Evolutionary conservation across 1,284 basidiomycete genomes (phyloP).

Genomic region (Naganishia albida): DNA sequence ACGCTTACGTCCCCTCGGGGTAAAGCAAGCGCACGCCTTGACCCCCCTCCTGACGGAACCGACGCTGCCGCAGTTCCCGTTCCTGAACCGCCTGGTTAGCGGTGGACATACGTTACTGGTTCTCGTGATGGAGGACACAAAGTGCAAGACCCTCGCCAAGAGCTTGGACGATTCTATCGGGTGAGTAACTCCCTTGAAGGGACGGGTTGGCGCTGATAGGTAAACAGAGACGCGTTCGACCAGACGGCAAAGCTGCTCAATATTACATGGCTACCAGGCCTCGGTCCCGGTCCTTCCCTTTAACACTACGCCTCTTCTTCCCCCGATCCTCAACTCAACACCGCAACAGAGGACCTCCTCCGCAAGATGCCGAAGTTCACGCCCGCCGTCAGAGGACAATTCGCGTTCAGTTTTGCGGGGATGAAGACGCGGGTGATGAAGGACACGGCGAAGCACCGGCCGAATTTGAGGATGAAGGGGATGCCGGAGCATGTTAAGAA

Average conservation of each 20-base stretch:
- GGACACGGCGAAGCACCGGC: constrained; percentile 31
- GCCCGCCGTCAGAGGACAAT: constrained; percentile 50
- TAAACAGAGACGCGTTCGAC: constrained; percentile 66
- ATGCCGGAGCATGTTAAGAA: constrained; percentile 38
- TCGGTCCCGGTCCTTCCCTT: constrained; percentile 72
- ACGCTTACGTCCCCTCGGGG: neutral
- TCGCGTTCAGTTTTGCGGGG: constrained; percentile 75
- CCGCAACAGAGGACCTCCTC: constrained; percentile 39
- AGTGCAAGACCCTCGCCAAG: constrained; percentile 72
- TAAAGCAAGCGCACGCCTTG: constrained; percentile 88
- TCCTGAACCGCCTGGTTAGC: constrained; percentile 80
- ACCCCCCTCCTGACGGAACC: constrained; percentile 72
- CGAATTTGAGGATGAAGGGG: constrained; percentile 24
- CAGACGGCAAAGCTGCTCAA: constrained; percentile 70
- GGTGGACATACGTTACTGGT: constrained; percentile 89
- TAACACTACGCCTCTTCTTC: constrained; percentile 61
- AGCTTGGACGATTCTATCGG: constrained; percentile 76
- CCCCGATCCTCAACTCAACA: constrained; percentile 34
- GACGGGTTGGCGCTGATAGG: constrained; percentile 18
- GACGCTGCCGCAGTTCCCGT: constrained; percentile 71
- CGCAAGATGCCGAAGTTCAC: constrained; percentile 57
- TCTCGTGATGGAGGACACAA: constrained; percentile 63
- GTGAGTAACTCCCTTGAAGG: constrained; percentile 41
- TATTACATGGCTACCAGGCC: constrained; percentile 62
- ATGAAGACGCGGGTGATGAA: constrained; percentile 63